Evolutionary conservation across 805 yeast species (phyloP), one percentile per base, ranked within the genome.

Genomic region (Ogataea naganishii): DNA sequence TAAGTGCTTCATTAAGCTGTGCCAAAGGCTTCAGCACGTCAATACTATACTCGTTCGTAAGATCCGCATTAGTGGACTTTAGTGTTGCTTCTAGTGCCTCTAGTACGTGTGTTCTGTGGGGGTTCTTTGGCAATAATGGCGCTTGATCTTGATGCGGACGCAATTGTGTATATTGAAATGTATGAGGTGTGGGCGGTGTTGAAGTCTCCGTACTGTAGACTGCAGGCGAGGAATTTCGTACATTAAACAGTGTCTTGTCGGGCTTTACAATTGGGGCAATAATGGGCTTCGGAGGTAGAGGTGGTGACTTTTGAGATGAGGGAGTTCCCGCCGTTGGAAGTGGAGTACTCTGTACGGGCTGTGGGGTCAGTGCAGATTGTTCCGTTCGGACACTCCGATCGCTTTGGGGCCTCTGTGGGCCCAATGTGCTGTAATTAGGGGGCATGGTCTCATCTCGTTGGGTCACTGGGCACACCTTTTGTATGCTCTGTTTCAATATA

Each of bases 81-180:
- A 29, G 11, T 7, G 18, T 6, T 6, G 9, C 14, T 13, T 29
- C 17, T 4, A 29, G 7, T 7, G 13, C 7, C 5, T 17, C 5
- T 3, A 40, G 15, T 4, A 40, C 25, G 22, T 41, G 41, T 15
- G 27, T 11, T 17, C 40, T 24, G 20, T 40, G 42, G 6, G 58
- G 57, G 24, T 53, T 49, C 1, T 50, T 45, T 8, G 57, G 58
- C 16, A 51, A 33, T 16, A 45, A 32, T 1, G 54, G 54, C 4
- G 55, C 45, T n/a, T 26, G 21, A 6, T 7, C 12, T 11, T 15
- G 21, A 3, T 14, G 26, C 11, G 36, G 24, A 9, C 18, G 10
- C 14, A 13, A 7, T 5, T 12, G 17, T 6, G 30, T 12, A 12
- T 23, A 20, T 27, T 33, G 33, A 8, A 24, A 33, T 20, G 26